Percentiles rank a stretch among this genome's conserved stretches.
Conservation (phyloP, 1,284 basidiomycete species). For the Fomitopsis palustris region DNA sequence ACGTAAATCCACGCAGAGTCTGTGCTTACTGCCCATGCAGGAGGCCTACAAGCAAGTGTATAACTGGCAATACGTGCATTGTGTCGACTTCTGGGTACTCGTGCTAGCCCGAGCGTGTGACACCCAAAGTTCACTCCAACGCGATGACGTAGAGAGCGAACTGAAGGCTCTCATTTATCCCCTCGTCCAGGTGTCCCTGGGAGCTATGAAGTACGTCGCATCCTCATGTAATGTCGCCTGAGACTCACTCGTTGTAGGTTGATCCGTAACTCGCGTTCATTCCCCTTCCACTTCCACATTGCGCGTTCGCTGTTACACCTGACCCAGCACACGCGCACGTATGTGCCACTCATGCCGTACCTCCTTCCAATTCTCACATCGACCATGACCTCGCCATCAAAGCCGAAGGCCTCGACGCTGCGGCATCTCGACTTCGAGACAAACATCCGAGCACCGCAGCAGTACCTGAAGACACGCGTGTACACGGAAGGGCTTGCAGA, state of each 20-base stretch:
- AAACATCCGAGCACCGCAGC: conserved; percentile 83
- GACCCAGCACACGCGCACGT: conserved; percentile 77
- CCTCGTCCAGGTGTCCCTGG: conserved; percentile 90
- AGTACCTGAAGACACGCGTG: conserved; percentile 87
- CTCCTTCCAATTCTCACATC: conserved; percentile 87
- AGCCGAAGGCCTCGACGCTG: conserved; percentile 85
- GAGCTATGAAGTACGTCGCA: conserved; percentile 77
- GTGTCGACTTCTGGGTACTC: conserved; percentile 94
- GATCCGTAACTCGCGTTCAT: conserved; percentile 78
- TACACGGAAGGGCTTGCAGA: conserved; percentile 85
- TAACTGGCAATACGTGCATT: conserved; percentile 98
- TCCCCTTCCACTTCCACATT: conserved; percentile 78
- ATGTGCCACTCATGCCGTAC: conserved; percentile 86
- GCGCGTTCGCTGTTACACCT: conserved; percentile 71
- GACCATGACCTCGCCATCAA: conserved; percentile 68
- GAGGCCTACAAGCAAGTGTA: conserved; percentile 91
- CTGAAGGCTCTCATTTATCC: conserved; percentile 92
- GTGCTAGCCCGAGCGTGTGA: conserved; percentile 84
- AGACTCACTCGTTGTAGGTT: conserved; percentile 49
- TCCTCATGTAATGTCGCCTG: background rate
- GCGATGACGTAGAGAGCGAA: conserved; percentile 65
- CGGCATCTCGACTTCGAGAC: conserved; percentile 89
- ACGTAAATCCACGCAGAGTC: conserved; percentile 5
- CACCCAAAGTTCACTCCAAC: conserved; percentile 47
- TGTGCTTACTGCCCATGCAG: conserved; percentile 34